A percentile compares a stretch with the other conserved stretches of the same genome.
phyloP scores from a whole-genome alignment of 495 filamentous ascomycete species.

The Penicillium paxilli region DNA sequence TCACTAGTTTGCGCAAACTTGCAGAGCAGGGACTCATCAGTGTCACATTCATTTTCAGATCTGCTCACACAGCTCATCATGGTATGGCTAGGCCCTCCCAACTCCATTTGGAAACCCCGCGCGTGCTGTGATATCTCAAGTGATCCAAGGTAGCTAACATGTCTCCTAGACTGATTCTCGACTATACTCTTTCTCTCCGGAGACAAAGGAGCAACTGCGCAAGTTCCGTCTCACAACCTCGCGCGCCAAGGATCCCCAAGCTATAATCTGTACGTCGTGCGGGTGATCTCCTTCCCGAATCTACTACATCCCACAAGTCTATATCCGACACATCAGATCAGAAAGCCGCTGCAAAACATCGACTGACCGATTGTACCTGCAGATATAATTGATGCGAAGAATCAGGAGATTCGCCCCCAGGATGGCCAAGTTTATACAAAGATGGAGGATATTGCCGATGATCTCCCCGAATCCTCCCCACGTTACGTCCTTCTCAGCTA shows the following conservation, averaged over 20 bases:
- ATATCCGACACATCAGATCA: not conserved
- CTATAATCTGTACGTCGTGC: conserved; percentile 86
- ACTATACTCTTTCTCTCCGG: conserved; percentile 88
- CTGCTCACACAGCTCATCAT: conserved; percentile 5
- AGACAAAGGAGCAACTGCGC: conserved; percentile 80
- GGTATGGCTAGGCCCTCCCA: conserved; percentile 19
- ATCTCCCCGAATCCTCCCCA: conserved; percentile 89
- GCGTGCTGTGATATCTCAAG: not conserved
- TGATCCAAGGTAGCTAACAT: conserved; percentile 1
- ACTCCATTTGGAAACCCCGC: not conserved
- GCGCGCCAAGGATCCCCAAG: conserved; percentile 82
- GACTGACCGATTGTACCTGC: conserved; percentile 3
- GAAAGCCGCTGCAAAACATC: not conserved
- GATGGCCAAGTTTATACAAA: conserved; percentile 77
- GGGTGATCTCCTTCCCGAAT: not conserved
- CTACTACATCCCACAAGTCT: not conserved
- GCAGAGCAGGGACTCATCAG: too few relatives aligned
- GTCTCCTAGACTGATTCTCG: conserved; percentile 75
- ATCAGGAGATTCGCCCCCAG: conserved; percentile 76
- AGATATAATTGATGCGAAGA: conserved; percentile 77
- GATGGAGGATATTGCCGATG: conserved; percentile 77
- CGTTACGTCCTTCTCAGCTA: conserved; percentile 89
- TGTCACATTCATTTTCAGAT: too few relatives aligned
- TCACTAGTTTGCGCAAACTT: too few relatives aligned
- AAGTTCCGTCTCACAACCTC: conserved; percentile 94